Base-by-base conservation (phyloP, 1,139 yeast species). In the Keqinozyma sinolaborantium region DNA sequence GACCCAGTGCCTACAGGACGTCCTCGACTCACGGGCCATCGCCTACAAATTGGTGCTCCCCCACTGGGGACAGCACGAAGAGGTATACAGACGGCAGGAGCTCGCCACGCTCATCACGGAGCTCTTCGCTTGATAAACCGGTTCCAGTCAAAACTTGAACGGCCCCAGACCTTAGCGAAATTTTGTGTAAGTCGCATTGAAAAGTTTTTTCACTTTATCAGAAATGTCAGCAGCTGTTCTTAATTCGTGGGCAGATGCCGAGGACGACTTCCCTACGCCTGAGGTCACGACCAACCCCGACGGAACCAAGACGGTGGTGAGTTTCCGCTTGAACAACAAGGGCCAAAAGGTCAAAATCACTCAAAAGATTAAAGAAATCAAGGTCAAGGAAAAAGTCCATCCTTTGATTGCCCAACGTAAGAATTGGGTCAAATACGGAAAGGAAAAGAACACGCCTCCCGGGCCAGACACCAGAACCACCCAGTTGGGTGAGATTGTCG, bases 391-490 rank as follows among this genome's bases (percentile, higher is more conserved):
- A 58, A 77, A 73, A 44, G 97, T 90, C 28, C 88, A 82, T 58
- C 85, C 84, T 28, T 69, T 73, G 31, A 81, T 83, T 45, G 92
- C 92, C 16, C 65, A 64, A 35, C 79, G 92, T 62, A 78, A 77
- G 56, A 77, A 74, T 47, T 83, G 90, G 92, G 50, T 52, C 26
- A 85, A 85, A 60, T 94, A 80, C 58, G 98, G 98, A 35, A 79
- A 74, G 40, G 97, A 92, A 56, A 74, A 69, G 52, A 77, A 74
- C 45, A 73, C 82, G 35, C 77, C 83, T 8, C 78, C 90, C 12
- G 97, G 97, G 3, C 95, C 96, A 35, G 94, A 87, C 61, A 70
- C 79, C 38, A 75, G 85, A 52, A 86, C 95, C 38, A 88, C 97
- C n/a, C 87, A 83, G 51, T 70, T 86, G 35, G 95, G 94, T 42